These are phyloP conservation scores for Trichosanthes truncata DNA, from an alignment of 306 rosid genomes.

Conservation along the genomic window DNA sequence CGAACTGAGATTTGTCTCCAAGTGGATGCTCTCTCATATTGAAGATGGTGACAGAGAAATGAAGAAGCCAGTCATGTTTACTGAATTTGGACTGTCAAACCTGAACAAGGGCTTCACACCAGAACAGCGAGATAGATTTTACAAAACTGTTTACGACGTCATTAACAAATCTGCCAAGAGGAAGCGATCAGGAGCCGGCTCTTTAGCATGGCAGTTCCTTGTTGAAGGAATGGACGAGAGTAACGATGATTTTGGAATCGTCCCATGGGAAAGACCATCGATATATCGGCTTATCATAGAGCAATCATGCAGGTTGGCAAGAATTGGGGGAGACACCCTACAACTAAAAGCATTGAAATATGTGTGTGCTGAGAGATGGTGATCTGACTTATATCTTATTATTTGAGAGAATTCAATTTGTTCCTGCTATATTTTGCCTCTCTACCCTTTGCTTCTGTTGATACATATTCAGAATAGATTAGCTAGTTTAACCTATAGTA, in stretches of 20 bases:
- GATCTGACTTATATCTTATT: neutral
- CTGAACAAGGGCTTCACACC: conserved; percentile 41
- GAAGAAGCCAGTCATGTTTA: conserved; percentile 79
- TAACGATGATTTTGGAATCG: conserved; percentile 74
- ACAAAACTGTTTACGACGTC: conserved; percentile 41
- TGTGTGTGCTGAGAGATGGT: conserved; percentile 33
- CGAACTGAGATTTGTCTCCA: conserved; percentile 51
- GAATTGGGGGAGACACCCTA: conserved; percentile 36
- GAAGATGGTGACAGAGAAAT: conserved; percentile 74
- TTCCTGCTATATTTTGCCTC: neutral
- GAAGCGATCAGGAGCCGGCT: conserved; percentile 66
- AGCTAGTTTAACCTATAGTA: conserved; percentile 12
- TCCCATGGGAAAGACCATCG: conserved; percentile 56
- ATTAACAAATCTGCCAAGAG: conserved; percentile 74
- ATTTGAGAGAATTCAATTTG: conserved; percentile 3
- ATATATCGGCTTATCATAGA: conserved; percentile 35
- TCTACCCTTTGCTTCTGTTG: conserved; percentile 1
- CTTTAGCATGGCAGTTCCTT: conserved; percentile 79
- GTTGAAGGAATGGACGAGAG: conserved; percentile 72
- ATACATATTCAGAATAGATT: conserved; percentile 3
- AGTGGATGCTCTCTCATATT: conserved; percentile 95
- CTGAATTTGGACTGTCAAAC: conserved; percentile 81
- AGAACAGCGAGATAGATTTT: conserved; percentile 50
- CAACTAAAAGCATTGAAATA: conserved; percentile 34
- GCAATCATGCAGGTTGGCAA: conserved; percentile 76